phyloP scores from a whole-genome alignment of 768 basidiomycete species.

The Tricholoma flavovirens region DNA sequence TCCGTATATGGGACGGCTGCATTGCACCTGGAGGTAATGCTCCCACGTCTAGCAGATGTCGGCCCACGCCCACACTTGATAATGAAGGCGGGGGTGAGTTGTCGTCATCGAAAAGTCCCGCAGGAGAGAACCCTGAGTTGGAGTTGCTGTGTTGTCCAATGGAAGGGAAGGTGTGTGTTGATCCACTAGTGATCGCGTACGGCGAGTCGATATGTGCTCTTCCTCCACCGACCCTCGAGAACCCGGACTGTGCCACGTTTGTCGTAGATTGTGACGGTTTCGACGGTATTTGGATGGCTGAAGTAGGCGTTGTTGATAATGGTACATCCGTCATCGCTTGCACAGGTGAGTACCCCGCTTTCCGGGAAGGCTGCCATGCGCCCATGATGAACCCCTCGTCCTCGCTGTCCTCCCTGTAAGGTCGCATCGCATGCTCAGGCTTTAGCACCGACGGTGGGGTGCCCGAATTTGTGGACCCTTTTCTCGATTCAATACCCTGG shows the following conservation, averaged over 20 bases:
- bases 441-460: constrained; percentile 68
- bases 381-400: constrained; percentile 90
- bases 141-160: constrained; percentile 39
- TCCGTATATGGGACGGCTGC: constrained; percentile 62
- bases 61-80: constrained; percentile 34
- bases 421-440: constrained; percentile 73
- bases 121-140: constrained; percentile 11
- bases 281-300: constrained; percentile 9
- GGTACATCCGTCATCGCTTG: constrained; percentile 26
- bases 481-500: constrained; percentile 33
- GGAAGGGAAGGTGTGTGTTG: constrained; percentile 65
- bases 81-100: constrained; percentile 47
- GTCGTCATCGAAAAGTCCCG: constrained; percentile 28
- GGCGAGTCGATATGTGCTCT: constrained; percentile 81
- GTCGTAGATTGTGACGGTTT: constrained; percentile 17
- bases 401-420: constrained; percentile 74
- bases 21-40: constrained; percentile 56
- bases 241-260: constrained; percentile 45
- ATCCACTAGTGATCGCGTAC: constrained; percentile 66
- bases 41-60: constrained; percentile 28
- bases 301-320: constrained; percentile 8
- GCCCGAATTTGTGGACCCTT: constrained; percentile 48
- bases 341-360: constrained; percentile 44
- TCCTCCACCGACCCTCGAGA: constrained; percentile 84
- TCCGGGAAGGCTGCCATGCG: constrained; percentile 80